Evolutionary conservation across 495 filamentous ascomycete genomes (phyloP).

Genomic region (Letharia lupina): DNA sequence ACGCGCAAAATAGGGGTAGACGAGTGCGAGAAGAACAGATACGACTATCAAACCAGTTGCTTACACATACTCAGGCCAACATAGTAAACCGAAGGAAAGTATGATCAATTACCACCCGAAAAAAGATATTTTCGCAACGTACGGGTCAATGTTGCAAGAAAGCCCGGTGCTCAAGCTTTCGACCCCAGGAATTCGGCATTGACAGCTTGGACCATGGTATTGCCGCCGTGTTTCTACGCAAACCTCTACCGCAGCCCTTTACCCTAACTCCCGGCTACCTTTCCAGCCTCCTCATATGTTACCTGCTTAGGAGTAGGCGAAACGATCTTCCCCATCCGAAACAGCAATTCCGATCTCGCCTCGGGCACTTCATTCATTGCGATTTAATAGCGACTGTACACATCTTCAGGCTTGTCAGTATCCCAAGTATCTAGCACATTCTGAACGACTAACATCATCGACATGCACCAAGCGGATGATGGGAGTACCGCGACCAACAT

Average conservation of each 20-base stretch:
- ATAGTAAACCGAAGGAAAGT: too few species aligned
- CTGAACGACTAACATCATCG: conserved; percentile 11
- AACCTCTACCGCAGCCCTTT: too few species aligned
- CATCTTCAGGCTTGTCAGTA: conserved; percentile 4
- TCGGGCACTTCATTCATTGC: not conserved
- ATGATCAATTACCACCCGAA: too few species aligned
- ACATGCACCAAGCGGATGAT: conserved; percentile 13
- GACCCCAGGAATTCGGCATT: not conserved
- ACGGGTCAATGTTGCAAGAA: not conserved
- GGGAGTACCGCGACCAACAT: conserved; percentile 9
- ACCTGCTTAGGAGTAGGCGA: conserved; percentile 3
- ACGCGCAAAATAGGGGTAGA: too few species aligned
- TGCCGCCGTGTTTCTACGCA: not conserved
- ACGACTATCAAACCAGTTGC: too few species aligned
- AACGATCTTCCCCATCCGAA: not conserved
- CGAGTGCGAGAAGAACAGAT: too few species aligned
- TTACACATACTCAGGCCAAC: too few species aligned
- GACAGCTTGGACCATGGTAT: not conserved
- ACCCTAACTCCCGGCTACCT: conserved; percentile 2
- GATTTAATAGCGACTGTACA: not conserved
- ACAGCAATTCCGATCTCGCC: not conserved
- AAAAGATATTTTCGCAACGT: too few species aligned
- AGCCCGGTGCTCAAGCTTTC: conserved; percentile 1
- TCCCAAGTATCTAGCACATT: conserved; percentile 6
- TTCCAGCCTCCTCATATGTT: conserved; percentile 6